phyloP scores from a whole-genome alignment of 352 stramenopile species.

The Phytophthora rubi region DNA sequence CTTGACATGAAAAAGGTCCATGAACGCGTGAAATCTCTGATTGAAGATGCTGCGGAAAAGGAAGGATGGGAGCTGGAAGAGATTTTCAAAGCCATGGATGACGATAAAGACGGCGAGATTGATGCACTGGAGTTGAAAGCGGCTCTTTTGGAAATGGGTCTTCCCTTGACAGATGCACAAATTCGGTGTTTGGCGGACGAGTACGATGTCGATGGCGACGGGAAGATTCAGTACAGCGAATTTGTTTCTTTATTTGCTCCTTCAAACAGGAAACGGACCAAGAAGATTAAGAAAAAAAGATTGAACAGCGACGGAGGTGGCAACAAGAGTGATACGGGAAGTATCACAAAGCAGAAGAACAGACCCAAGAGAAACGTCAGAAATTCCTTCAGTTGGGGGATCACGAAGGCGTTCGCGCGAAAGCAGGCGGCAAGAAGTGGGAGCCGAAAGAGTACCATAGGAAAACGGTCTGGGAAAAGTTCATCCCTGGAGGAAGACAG shows the following conservation, averaged over 20 bases:
- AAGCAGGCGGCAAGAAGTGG: constrained; percentile 48
- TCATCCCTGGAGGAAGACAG: constrained; percentile 24
- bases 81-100: constrained; percentile 69
- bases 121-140: constrained; percentile 60
- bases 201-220: constrained; percentile 68
- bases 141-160: constrained; percentile 63
- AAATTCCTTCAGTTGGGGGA: constrained; percentile 80
- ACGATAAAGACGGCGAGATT: constrained; percentile 62
- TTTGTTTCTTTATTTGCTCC: constrained; percentile 58
- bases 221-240: constrained; percentile 66
- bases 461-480: neutral
- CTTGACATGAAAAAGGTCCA: constrained; percentile 67
- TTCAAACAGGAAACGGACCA: constrained; percentile 12
- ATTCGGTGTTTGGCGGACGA: constrained; percentile 67
- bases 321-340: constrained; percentile 26
- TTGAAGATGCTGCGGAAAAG: constrained; percentile 42
- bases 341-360: constrained; percentile 22
- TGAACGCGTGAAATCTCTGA: constrained; percentile 47
- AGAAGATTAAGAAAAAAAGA: constrained; percentile 27
- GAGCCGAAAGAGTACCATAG: constrained; percentile 6
- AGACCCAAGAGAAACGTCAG: constrained; percentile 54
- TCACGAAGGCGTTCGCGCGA: constrained; percentile 67
- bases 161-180: constrained; percentile 72
- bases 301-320: neutral
- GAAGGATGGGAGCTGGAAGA: constrained; percentile 60